Evolutionary conservation across 2,329 filamentous ascomycete genomes (phyloP), one percentile per base, ranked within the genome.

Genomic region (Colletotrichum ledebouriae): DNA sequence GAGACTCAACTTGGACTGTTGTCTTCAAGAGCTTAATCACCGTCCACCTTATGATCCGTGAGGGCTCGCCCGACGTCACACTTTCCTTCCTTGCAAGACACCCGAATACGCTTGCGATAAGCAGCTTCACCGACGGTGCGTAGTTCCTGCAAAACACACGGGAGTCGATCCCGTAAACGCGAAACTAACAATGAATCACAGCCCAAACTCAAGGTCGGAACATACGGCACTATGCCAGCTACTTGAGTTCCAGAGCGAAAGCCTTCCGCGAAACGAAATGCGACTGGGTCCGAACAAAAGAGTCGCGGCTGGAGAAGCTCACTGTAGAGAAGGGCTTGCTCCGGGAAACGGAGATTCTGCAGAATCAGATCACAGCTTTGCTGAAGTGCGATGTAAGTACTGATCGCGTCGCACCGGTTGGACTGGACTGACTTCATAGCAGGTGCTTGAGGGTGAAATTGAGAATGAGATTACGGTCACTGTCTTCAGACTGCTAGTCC

Each of bases 1-100:
- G 94, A 78, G 96, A 99, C 79, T 95, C 95, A 73, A 97, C 96
- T 85, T 99, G 96, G 96, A 99, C 96, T n/a, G 94, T 98, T 66
- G 95, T 97, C 72, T 97, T 98, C 90, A 99, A 99, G 84, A 91
- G 94, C 74, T 85, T 99, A 73, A 97, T 98, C 75, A 96, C 97
- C 56, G 90, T 97, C 53, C 96, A 99, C 79, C 84, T 98, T 70
- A 98, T 99, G 96, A 96, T 99, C 77, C 89, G 96, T 73, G 96
- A 99, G 82, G 96, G 96, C 61, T 91, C 94, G 71, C 90, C 91
- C 39, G 94, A 98, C 78, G 92, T 94, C 56, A 97, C 96, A 3
- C 85, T 99, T 72, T 87, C 89, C 70, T 98, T 93, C 75, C 87
- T 99, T 39, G 87, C 94, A 49, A 91, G 92, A 73, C 92, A 95